These are phyloP conservation scores for Parasarocladium wereldwijsianum DNA, from an alignment of 2,329 filamentous ascomycete species.

Conservation along the genomic window DNA sequence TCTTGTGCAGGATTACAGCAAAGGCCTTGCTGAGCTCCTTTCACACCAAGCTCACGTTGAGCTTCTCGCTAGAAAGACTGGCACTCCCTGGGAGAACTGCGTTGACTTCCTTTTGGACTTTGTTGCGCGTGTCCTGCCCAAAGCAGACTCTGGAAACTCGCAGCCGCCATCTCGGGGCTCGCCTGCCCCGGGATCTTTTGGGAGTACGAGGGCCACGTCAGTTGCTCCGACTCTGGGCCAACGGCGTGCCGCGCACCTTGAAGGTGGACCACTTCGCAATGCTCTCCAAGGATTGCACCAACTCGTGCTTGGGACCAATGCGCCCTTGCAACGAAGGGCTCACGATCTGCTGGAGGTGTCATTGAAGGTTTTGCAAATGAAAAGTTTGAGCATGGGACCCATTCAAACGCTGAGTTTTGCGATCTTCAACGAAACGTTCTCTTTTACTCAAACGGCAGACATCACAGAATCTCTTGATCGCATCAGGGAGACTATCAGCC, in stretches of 20 bases:
- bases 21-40: slow-evolving; percentile 55
- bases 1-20: slow-evolving; percentile 64
- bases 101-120: slow-evolving; percentile 60
- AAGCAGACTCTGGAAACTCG: too few species aligned
- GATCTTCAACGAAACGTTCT: slow-evolving; percentile 57
- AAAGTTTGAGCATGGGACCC: slow-evolving; percentile 41
- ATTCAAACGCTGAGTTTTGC: slow-evolving; percentile 62
- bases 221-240: slow-evolving; percentile 16
- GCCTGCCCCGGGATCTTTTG: slow-evolving; percentile 25
- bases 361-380: slow-evolving; percentile 45
- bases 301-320: slow-evolving; percentile 51
- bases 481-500: slow-evolving; percentile 47
- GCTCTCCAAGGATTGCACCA: slow-evolving; percentile 48
- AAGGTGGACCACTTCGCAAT: slow-evolving; percentile 20
- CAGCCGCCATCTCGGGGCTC: slow-evolving; percentile 26
- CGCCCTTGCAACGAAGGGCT: slow-evolving; percentile 44
- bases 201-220: slow-evolving; percentile 16
- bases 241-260: slow-evolving; percentile 12
- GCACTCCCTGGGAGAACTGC: slow-evolving; percentile 51
- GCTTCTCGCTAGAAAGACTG: slow-evolving; percentile 44
- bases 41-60: slow-evolving; percentile 66
- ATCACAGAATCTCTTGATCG: slow-evolving; percentile 44
- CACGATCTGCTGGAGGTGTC: slow-evolving; percentile 40
- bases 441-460: slow-evolving; percentile 53
- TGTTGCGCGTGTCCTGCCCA: slow-evolving; percentile 28